phyloP scores from a whole-genome alignment of 202 grass and related monocot genomes.

The Schoenoplectus triqueter region DNA sequence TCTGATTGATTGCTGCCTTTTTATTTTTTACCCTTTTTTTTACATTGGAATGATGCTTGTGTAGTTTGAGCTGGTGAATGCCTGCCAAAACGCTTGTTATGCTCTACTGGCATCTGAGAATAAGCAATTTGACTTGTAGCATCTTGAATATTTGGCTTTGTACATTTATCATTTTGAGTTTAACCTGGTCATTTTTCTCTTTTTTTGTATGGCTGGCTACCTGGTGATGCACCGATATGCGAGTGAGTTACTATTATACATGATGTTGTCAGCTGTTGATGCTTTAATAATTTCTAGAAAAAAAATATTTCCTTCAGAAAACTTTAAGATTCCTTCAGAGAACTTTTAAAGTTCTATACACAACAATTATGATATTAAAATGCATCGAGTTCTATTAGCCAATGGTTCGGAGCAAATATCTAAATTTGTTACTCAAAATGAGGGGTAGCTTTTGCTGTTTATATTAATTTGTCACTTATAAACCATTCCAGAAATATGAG shows the following conservation, averaged over 20 bases:
- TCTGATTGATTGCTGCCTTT: conserved; percentile 28
- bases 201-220: not conserved
- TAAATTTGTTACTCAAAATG: too few species aligned
- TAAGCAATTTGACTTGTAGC: conserved; percentile 31
- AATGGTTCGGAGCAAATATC: too few species aligned
- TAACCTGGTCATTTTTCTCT: not conserved
- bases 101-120: conserved; percentile 27
- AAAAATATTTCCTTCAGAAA: not conserved
- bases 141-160: not conserved
- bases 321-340: too few species aligned
- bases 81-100: conserved; percentile 24
- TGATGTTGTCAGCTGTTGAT: not conserved
- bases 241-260: not conserved
- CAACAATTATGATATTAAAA: not conserved
- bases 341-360: not conserved
- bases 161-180: too few species aligned
- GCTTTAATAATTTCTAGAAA: not conserved
- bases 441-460: too few species aligned
- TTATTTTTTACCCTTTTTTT: not conserved
- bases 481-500: too few species aligned
- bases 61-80: conserved; percentile 29
- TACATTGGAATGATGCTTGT: conserved; percentile 20
- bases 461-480: too few species aligned
- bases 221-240: not conserved
- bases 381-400: too few species aligned